Evolutionary conservation across 306 rosid species (phyloP), one percentile per base, ranked within the genome.

Genomic region (Carpinus fangiana): DNA sequence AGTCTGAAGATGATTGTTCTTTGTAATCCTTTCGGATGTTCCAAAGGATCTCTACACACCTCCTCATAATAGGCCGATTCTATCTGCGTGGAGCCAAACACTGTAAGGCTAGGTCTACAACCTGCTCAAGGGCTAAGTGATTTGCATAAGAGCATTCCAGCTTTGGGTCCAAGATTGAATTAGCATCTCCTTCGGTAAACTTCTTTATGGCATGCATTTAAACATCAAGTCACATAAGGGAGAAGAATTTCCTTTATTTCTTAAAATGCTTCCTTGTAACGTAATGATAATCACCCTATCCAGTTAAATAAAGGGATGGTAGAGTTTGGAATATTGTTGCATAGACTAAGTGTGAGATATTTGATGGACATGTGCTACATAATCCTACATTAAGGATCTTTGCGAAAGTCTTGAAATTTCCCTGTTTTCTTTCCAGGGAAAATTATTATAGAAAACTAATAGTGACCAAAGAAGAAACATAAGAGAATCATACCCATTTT

Each of bases 21-120:
- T 89, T 84, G 78, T 86, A 84, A 73, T 93, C 97, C 87, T 91
- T 96, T 68, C 99, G 96, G 80, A 96, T 96, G 54, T 91, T 55
- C 98, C 99, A 96, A 46, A 96, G 96, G 72, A 96, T 79, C 92
- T 96, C 97, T 0, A 90, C 98, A 72, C 98, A 93, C 73, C 81
- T 90, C 86, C 89, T 90, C 99, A 96, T 96, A 81, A 56, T 84
- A 55, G 98, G 98, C 70, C 99, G 87, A 78, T n/a, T 88, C 79
- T 96, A 97, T 88, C 98, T 89, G 2, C 85, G 89, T 12, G 94
- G 98, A 41, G 98, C 98, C 94, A 96, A 87, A 76, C 99, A 96
- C 47, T 93, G 98, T 43, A 96, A 86, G 16, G 99, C 89, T 36
- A 96, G 90, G 84, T 96, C 98, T 23, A 23, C 1, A 73, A 86